phyloP scores from a whole-genome alignment of 345 rosid genomes.

The Luvunga scandens region DNA sequence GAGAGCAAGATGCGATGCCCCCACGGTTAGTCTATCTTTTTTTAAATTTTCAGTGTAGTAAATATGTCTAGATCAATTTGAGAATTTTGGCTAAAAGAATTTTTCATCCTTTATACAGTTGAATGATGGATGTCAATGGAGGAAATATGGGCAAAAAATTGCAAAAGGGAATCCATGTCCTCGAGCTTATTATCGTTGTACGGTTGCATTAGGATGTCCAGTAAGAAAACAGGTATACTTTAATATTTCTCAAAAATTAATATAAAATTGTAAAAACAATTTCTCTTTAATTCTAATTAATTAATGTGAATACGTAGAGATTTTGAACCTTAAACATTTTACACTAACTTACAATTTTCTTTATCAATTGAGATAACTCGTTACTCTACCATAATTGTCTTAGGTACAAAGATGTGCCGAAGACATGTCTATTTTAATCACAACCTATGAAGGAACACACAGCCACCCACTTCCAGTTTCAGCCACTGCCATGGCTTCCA shows the following conservation, averaged over 20 bases:
- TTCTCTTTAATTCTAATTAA: no score
- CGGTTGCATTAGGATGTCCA: slow-evolving; percentile 73
- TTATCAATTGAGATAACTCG: background rate
- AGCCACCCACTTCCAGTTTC: slow-evolving; percentile 67
- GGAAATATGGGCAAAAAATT: slow-evolving; percentile 92
- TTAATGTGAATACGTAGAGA: no score
- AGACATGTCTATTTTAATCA: slow-evolving; percentile 69
- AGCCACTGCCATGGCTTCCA: slow-evolving; percentile 82
- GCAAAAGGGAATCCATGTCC: slow-evolving; percentile 94
- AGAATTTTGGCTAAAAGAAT: background rate
- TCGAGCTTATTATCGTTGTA: slow-evolving; percentile 88
- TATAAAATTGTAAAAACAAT: no score
- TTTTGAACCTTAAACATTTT: no score
- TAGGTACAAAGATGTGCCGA: slow-evolving; percentile 80
- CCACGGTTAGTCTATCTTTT: slow-evolving; percentile 46
- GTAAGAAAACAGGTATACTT: slow-evolving; percentile 81
- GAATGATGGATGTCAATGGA: slow-evolving; percentile 98
- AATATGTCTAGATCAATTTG: background rate
- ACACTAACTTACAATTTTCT: no score
- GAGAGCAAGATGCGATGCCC: slow-evolving; percentile 81
- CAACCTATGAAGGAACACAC: slow-evolving; percentile 81
- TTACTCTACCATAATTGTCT: background rate
- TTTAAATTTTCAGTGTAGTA: background rate
- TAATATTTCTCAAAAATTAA: no score
- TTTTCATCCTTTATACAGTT: slow-evolving; percentile 38